phyloP scores from a whole-genome alignment of 495 filamentous ascomycete genomes.

The Podospora comata region DNA sequence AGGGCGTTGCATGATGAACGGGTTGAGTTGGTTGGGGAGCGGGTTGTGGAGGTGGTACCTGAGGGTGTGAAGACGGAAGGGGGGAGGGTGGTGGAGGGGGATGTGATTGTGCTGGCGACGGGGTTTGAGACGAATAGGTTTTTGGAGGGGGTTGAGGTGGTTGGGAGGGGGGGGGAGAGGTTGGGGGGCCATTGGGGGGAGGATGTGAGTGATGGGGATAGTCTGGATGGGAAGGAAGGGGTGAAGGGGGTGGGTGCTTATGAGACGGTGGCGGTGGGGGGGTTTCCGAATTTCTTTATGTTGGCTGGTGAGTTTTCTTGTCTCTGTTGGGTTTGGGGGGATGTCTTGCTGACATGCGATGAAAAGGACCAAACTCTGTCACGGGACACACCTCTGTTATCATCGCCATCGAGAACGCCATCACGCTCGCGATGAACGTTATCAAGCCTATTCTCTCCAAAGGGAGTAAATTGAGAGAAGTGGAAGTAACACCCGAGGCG shows the following conservation, averaged over 20 bases:
- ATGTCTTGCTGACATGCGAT: not conserved
- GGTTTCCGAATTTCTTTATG: conserved; percentile 46
- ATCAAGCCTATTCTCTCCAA: conserved; percentile 38
- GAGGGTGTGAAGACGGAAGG: conserved; percentile 31
- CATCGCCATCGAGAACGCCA: conserved; percentile 37
- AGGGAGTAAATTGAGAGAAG: conserved; percentile 19
- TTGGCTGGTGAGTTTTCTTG: conserved; percentile 13
- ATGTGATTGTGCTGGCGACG: conserved; percentile 43
- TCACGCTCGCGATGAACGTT: conserved; percentile 36
- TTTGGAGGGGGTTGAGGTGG: conserved; percentile 36
- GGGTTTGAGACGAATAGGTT: conserved; percentile 40
- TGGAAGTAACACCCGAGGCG: conserved; percentile 35
- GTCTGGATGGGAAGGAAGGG: not conserved
- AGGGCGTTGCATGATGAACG: conserved; percentile 32
- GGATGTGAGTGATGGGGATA: not conserved
- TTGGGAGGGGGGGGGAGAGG: conserved; percentile 32
- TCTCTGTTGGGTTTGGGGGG: not conserved
- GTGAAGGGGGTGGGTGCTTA: conserved; percentile 34
- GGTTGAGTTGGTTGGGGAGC: conserved; percentile 35
- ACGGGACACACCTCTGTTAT: conserved; percentile 44
- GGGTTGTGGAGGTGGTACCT: conserved; percentile 36
- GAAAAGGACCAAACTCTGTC: conserved; percentile 40
- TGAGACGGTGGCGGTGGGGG: conserved; percentile 32
- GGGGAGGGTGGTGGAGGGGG: conserved; percentile 32
- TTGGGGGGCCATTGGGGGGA: conserved; percentile 40